A percentile compares a stretch with the other conserved stretches of the same genome.
phyloP scores from a whole-genome alignment of 352 stramenopile genomes.

The Pythium grandisporangium region DNA sequence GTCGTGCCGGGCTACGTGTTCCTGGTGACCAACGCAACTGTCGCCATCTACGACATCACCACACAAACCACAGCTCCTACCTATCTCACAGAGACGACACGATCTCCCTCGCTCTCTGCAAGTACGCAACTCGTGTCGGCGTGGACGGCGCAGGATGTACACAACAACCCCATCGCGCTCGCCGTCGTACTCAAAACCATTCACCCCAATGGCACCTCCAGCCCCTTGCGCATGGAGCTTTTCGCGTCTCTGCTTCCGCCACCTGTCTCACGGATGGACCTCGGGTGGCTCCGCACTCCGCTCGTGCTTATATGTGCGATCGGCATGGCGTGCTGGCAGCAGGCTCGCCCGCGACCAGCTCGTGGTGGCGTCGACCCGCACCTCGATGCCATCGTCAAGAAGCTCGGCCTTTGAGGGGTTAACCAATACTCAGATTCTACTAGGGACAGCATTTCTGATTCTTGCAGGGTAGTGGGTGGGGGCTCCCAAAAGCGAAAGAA shows the following conservation, averaged over 20 bases:
- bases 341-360: slow-evolving; percentile 8
- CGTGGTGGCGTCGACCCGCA: neutral
- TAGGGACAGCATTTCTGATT: neutral
- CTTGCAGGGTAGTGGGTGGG: neutral
- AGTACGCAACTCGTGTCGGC: slow-evolving; percentile 1
- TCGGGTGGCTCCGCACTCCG: slow-evolving; percentile 25
- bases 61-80: slow-evolving; percentile 1
- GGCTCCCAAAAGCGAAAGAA: neutral
- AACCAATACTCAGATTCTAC: neutral
- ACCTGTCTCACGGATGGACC: slow-evolving; percentile 12
- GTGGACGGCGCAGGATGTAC: slow-evolving; percentile 7
- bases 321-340: slow-evolving; percentile 33
- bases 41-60: slow-evolving; percentile 18
- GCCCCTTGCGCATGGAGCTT: slow-evolving; percentile 13
- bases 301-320: slow-evolving; percentile 29
- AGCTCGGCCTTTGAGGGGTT: neutral
- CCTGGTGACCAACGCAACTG: slow-evolving; percentile 5
- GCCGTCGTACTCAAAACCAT: neutral
- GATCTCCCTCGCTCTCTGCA: neutral
- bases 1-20: slow-evolving; percentile 18
- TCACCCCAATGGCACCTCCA: neutral
- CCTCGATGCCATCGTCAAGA: no score
- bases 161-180: slow-evolving; percentile 2
- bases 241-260: slow-evolving; percentile 14
- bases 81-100: slow-evolving; percentile 13